Evolutionary conservation across 306 rosid species (phyloP).

Genomic region (Quercus agrifolia): DNA sequence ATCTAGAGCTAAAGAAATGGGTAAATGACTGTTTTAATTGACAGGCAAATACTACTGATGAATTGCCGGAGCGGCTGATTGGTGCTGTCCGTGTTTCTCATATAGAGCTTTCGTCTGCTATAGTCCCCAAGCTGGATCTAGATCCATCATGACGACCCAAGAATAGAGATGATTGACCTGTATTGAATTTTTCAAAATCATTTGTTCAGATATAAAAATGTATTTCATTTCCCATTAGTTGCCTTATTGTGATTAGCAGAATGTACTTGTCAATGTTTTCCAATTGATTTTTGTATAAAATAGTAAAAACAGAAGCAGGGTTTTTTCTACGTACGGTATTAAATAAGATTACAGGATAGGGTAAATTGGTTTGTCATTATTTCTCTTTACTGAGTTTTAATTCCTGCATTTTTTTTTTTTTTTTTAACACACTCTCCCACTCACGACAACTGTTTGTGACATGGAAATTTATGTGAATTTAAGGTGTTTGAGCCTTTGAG

Average conservation of each 20-base stretch:
- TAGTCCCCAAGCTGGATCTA: conserved; percentile 65
- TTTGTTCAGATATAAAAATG: conserved; percentile 44
- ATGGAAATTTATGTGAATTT: not conserved
- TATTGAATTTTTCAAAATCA: conserved; percentile 33
- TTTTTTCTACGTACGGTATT: not conserved
- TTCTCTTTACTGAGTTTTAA: not conserved
- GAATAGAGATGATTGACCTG: conserved; percentile 10
- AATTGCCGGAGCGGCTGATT: conserved; percentile 90
- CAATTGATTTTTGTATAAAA: conserved; percentile 27
- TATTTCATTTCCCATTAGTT: conserved; percentile 36
- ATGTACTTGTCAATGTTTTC: conserved; percentile 35
- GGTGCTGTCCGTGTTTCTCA: conserved; percentile 96
- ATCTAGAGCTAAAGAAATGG: conserved; percentile 2
- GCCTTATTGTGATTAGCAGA: conserved; percentile 21
- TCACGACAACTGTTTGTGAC: not conserved
- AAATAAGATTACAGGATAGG: conserved; percentile 28
- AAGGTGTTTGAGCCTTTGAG: not conserved
- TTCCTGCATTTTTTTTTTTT: not conserved
- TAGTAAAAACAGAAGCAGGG: conserved; percentile 7
- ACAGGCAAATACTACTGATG: conserved; percentile 83
- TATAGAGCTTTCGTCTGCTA: conserved; percentile 71
- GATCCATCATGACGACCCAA: conserved; percentile 51
- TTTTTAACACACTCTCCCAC: not conserved
- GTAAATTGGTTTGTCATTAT: not conserved
- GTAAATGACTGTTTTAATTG: conserved; percentile 27